Conservation (phyloP, 1,139 yeast species). For the Chernovozyma aurita region DNA sequence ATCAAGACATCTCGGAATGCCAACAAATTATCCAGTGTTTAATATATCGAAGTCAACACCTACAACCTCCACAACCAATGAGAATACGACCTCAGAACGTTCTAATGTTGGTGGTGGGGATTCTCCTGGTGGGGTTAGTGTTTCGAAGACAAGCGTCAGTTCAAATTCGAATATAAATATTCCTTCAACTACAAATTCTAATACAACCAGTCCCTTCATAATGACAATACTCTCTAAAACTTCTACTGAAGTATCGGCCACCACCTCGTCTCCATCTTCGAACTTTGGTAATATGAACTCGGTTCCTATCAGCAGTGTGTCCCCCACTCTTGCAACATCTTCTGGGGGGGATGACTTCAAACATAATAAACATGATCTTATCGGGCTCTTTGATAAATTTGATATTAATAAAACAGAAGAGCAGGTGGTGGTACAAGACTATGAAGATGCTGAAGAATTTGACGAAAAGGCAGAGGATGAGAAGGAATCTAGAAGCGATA, state of each 20-base stretch:
- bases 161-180: too few relatives aligned
- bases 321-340: conserved; percentile 24
- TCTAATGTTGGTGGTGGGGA: neutral
- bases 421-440: conserved; percentile 6
- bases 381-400: conserved; percentile 38
- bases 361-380: conserved; percentile 24
- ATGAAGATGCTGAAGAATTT: conserved; percentile 1
- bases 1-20: conserved; percentile 2
- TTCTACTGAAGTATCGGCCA: neutral
- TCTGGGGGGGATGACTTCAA: neutral
- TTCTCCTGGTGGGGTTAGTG: neutral
- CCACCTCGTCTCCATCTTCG: conserved; percentile 7
- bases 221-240: conserved; percentile 7
- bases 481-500: neutral
- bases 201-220: conserved; percentile 1
- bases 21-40: conserved; percentile 25
- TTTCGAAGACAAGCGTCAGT: too few relatives aligned
- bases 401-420: conserved; percentile 20
- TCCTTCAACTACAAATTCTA: conserved; percentile 9
- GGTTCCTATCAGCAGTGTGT: conserved; percentile 15
- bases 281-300: conserved; percentile 9
- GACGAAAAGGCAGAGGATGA: neutral
- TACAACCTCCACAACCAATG: conserved; percentile 42
- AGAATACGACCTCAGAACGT: conserved; percentile 22
- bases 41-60: conserved; percentile 38